phyloP scores from a whole-genome alignment of 768 basidiomycete genomes.

The Agaricus subrufescens region DNA sequence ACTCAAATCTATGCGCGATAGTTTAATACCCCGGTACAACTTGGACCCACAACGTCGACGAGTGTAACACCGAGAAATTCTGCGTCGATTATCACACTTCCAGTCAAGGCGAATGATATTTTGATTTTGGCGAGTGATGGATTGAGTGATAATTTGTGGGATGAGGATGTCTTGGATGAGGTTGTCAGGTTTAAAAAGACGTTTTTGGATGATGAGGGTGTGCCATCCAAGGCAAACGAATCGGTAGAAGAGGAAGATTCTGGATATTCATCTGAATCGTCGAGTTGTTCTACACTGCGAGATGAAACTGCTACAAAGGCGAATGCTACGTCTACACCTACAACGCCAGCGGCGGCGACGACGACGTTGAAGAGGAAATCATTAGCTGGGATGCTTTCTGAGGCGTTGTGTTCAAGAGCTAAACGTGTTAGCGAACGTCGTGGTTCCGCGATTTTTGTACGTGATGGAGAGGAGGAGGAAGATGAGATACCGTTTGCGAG shows the following conservation, averaged over 20 bases:
- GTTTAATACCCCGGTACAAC: slow-evolving; percentile 45
- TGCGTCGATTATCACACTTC: slow-evolving; percentile 65
- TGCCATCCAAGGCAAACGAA: background rate
- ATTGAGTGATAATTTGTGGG: slow-evolving; percentile 84
- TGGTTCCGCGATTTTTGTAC: background rate
- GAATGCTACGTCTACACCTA: background rate
- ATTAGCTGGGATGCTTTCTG: slow-evolving; percentile 66
- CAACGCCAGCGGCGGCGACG: background rate
- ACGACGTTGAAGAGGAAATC: slow-evolving; percentile 40
- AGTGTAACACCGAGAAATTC: slow-evolving; percentile 33
- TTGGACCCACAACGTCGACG: slow-evolving; percentile 31
- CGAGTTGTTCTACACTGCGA: background rate
- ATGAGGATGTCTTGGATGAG: slow-evolving; percentile 83
- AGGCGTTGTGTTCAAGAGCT: slow-evolving; percentile 79
- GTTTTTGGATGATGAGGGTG: slow-evolving; percentile 1
- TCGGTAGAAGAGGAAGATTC: background rate
- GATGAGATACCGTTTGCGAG: slow-evolving; percentile 79
- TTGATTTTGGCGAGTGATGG: slow-evolving; percentile 82
- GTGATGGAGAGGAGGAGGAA: slow-evolving; percentile 12
- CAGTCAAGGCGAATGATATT: slow-evolving; percentile 68
- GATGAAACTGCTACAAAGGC: background rate
- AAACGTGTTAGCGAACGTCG: slow-evolving; percentile 58
- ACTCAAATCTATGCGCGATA: background rate
- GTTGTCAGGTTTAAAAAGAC: slow-evolving; percentile 50
- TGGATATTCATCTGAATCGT: slow-evolving; percentile 3